Evolutionary conservation across 805 yeast genomes (phyloP), one percentile per base, ranked within the genome.

Genomic region (Isabelozyma rhagii): DNA sequence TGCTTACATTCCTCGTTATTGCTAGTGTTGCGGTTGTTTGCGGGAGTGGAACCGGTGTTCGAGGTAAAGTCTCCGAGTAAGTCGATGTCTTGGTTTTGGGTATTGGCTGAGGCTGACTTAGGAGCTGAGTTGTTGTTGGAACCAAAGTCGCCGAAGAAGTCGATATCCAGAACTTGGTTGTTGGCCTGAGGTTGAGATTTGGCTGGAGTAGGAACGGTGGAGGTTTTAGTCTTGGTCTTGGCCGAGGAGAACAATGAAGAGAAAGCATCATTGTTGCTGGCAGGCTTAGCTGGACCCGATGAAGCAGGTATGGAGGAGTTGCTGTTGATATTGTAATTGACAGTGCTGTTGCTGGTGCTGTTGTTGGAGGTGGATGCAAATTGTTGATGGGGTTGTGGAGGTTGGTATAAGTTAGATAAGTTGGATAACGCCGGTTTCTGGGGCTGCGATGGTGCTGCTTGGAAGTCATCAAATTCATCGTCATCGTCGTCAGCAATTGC

Each of bases 401-500:
- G 51, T 42, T 60, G 63, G 40, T 61, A 63, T 43, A 59, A 58
- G 49, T 48, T 57, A 17, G 60, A 47, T 44, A 52, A 51, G 51
- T 49, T 56, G 47, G 45, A 52, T 39, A 51, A 25, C 51, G 39
- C 45, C 45, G 49, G 45, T 39, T 50, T 55, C 51, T 52, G 56
- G n/a, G 57, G 55, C 52, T 51, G 60, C 41, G 54, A 67, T 8
- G 86, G 84, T 4, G 80, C 82, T 10, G 90, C 87, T 66, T 87
- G 93, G 77, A 87, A 87, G 55, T 87, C 94, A 55, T 87, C 90
- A 63, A 88, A 88, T 40, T 87, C 94, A 54, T 86, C 89, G 48
- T 83, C 90, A 49, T 80, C 87, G 8, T 77, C 82, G 5, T 64
- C 67, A 11, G 51, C 51, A 4, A 53, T 52, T 10, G 55, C 55